Evolutionary conservation across 2,329 filamentous ascomycete species (phyloP).

Genomic region (Fusarium sp.): DNA sequence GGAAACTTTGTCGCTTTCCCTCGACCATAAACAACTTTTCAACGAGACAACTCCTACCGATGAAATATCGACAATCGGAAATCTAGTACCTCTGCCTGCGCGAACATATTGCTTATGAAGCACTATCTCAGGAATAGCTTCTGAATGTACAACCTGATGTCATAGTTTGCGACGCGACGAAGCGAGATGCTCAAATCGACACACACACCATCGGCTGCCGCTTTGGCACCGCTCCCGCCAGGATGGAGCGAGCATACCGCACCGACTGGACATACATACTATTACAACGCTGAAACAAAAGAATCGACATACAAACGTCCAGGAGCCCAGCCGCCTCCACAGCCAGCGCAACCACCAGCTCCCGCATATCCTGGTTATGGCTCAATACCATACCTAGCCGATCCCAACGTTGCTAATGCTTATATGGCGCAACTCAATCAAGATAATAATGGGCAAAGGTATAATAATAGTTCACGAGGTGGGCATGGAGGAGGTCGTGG

Average conservation of each 20-base stretch:
- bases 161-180: slow-evolving; percentile 13
- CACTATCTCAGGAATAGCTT: too few species aligned
- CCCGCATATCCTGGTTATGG: slow-evolving; percentile 41
- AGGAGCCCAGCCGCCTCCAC: slow-evolving; percentile 42
- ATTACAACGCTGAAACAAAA: slow-evolving; percentile 84
- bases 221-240: slow-evolving; percentile 70
- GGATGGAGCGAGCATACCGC: slow-evolving; percentile 96
- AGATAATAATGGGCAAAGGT: slow-evolving; percentile 49
- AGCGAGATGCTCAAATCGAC: slow-evolving; percentile 77
- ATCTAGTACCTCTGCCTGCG: too few species aligned
- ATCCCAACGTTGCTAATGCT: slow-evolving; percentile 67
- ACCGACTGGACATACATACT: slow-evolving; percentile 87
- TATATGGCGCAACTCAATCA: slow-evolving; percentile 65
- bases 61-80: background rate
- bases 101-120: background rate
- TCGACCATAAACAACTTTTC: background rate
- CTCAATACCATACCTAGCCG: slow-evolving; percentile 54
- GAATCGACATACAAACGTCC: slow-evolving; percentile 89
- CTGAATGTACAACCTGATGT: slow-evolving; percentile 8
- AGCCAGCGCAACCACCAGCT: slow-evolving; percentile 45
- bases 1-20: background rate
- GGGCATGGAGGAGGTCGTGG: slow-evolving; percentile 51
- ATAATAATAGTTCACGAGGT: slow-evolving; percentile 43
- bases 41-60: background rate
- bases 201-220: slow-evolving; percentile 66